Conservation (phyloP, 2,329 filamentous ascomycete species). For the Sporothrix sp. region DNA sequence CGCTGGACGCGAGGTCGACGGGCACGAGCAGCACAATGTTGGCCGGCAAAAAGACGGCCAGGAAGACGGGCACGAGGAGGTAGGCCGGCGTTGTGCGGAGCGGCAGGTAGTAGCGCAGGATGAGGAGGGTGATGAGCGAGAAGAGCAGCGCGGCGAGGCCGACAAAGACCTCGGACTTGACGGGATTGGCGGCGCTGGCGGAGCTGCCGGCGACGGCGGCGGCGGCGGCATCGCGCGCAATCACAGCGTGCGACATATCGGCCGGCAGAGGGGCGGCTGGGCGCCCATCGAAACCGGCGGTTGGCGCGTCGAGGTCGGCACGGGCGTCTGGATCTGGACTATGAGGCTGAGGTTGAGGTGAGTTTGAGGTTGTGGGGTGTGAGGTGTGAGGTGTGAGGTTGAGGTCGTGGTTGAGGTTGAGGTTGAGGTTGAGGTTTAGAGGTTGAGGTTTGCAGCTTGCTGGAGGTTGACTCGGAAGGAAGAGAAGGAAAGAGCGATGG, state of each 20-base stretch:
- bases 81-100: conserved; percentile 85
- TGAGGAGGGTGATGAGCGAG: conserved; percentile 66
- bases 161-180: conserved; percentile 73
- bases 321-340: no score
- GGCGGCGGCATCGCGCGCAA: conserved; percentile 6
- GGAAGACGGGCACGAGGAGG: conserved; percentile 84
- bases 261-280: conserved; percentile 7
- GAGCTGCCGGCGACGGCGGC: background rate
- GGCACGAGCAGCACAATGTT: conserved; percentile 88
- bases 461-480: background rate
- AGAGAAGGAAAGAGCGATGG: background rate
- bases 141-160: conserved; percentile 62
- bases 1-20: conserved; percentile 86
- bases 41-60: conserved; percentile 86
- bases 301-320: no score
- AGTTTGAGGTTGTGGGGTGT: background rate
- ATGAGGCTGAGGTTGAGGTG: no score
- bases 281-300: conserved; percentile 12
- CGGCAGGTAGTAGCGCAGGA: conserved; percentile 83
- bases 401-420: background rate
- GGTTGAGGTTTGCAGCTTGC: no score
- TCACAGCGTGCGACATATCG: conserved; percentile 13
- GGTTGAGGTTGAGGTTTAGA: background rate
- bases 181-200: conserved; percentile 31
- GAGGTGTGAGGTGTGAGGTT: background rate